Evolutionary conservation across 2,329 filamentous ascomycete species (phyloP), one percentile per base, ranked within the genome.

Genomic region (Aspergillus tanneri): DNA sequence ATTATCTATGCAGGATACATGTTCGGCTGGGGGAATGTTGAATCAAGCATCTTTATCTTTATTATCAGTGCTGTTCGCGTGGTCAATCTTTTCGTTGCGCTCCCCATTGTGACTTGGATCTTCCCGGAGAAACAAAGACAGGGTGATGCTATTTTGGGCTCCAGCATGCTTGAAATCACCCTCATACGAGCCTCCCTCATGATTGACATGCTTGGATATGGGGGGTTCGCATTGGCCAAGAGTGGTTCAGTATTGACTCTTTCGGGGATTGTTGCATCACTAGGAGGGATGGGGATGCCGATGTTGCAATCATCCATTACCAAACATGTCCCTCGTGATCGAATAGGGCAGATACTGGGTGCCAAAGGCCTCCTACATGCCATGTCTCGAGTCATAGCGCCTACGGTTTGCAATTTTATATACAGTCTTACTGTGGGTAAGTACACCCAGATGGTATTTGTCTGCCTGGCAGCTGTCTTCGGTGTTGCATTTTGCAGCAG

Each of bases 311-410:
- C 88, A 1, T 81, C 87, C 0, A 74, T 96, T 42, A 96, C 90
- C 16, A 97, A 96, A 66, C 93, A 97, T 67, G 86, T 97, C 0
- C 89, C 91, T 0, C 77, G 84, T 0, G 87, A 93, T 54, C 81
- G 82, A 38, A 86, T 93, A 0, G 93, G 93, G 0, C 85, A 93
- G 66, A 75, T 97, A n/a, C 79, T 99, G 0, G 93, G 93, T 18
- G 91, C 90, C 1, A 86, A 86, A 12, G 93, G 92, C 0, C 75
- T 97, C 52, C 71, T 97, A 49, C 92, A 97, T 69, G 87, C 90
- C 1, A 71, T 96, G 27, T 82, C 88, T 3, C 78, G 90, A 52
- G 83, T 97, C 2, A 66, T 95, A 10, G 85, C 87, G 1, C 93
- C 93, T 0, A 79, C 89, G 0, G 64, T 92, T 1, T 95, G 96